Evolutionary conservation across 2,329 filamentous ascomycete species (phyloP), one percentile per base, ranked within the genome.

Genomic region (Cladobotryum mycophilum): DNA sequence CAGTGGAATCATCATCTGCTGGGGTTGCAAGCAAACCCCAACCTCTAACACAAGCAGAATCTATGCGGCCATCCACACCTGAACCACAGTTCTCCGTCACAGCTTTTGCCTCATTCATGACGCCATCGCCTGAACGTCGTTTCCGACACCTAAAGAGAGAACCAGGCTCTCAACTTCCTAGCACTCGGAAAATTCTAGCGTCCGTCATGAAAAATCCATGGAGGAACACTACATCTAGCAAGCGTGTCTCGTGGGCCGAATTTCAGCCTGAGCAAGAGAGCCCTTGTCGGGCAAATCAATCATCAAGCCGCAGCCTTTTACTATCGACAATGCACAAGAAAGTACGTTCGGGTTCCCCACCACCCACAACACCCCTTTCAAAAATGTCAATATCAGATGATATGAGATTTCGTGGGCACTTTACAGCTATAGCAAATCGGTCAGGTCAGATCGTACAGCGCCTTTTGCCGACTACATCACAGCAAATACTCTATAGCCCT

Each of bases 61-160:
- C 13, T 12, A 22, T 22, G 15, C 59, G 63, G 51, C 57, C 68
- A 33, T 64, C 66, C 2, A 76, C 73, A 1, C 72, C 76, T 5
- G 73, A 79, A 45, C 69, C 73, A 13, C 70, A 71, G 4, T 67
- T 78, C 30, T 73, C 72, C 0, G 67, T 79, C 56, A 78, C 75
- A 54, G 71, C 76, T 0, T 80, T 81, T 58, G 70, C 74, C 1
- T 71, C 72, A 1, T 80, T 80, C 58, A 72, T 76, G 58, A 74
- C 74, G 1, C 72, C 75, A 1, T 77, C 76, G 0, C 73, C 77
- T 1, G 66, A 70, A 38, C 65, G 58, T n/a, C 56, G 55, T 13
- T 54, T 58, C 25, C 56, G 53, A 22, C 41, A 51, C 53, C 48
- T 37, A 6, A 55, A 48, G 14, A 46, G 36, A 38, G 48, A 41